Evolutionary conservation across 176 grass and related monocot genomes (phyloP), one percentile per base, ranked within the genome.

Genomic region (Rhipidocladum racemiflorum): DNA sequence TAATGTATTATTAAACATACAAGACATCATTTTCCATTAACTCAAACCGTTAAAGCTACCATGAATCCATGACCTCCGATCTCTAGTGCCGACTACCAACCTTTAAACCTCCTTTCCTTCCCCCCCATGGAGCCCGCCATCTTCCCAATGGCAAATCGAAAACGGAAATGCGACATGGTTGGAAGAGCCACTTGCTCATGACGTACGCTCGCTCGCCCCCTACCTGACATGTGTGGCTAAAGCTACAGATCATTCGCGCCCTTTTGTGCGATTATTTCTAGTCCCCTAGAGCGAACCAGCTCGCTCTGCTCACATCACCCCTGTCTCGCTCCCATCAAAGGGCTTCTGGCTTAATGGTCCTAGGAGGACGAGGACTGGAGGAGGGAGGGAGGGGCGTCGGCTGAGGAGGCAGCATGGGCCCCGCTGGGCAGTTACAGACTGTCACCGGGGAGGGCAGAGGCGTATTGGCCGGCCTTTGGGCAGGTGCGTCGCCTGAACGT

Each of bases 1-100:
- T 40, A 24, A 76, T 18, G 20, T 1, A 24, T 27, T 36, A 77
- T 66, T 11, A 80, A 80, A 45, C 0, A 27, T 12, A 54, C 4
- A 18, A 13, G 74, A 62, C 76, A 81, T 74, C 61, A 81, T 74
- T 67, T 74, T 59, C 77, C 85, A 86, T 59, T 57, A 81, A 40
- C 59, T 3, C 23, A 34, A 12, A 61, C 12, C 67, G 51, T 72
- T 86, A 62, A 25, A 53, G 60, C 25, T 81, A 38, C 61, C 70
- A 24, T 40, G 51, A 57, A 70, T 39, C 51, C 85, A 29, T 15
- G 16, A 6, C 1, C 39, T 34, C 36, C 25, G 20, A 1, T 17
- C 51, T 15, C 82, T 78, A 70, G 65, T 80, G 76, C 57, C 24
- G 57, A 40, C 71, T 9, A 27, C 10, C 18, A 36, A 39, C 16